phyloP scores from a whole-genome alignment of 169 alveolate genomes.

The Blepharisma undulans region DNA sequence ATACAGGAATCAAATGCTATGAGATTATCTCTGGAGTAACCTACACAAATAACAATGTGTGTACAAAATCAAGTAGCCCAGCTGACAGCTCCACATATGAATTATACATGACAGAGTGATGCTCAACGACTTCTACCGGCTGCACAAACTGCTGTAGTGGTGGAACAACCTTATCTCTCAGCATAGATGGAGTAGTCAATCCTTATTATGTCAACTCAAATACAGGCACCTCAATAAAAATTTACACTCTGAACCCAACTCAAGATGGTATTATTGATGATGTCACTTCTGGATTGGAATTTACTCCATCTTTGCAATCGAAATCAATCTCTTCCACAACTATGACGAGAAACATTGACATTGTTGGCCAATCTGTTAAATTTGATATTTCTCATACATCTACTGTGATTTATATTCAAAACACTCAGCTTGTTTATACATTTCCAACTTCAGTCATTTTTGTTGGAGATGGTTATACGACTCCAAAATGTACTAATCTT shows the following conservation, averaged over 20 bases:
- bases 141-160: not conserved
- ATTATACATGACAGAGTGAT: not conserved
- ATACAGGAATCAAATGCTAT: not conserved
- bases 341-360: not conserved
- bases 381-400: not conserved
- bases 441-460: too few species aligned
- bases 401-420: not conserved
- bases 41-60: not conserved
- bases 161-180: not conserved
- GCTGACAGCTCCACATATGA: not conserved
- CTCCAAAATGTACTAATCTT: too few species aligned
- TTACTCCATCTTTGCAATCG: not conserved
- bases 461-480: too few species aligned
- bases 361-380: not conserved
- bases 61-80: not conserved
- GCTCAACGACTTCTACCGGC: not conserved
- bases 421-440: too few species aligned
- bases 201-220: not conserved
- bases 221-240: not conserved
- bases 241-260: constrained; percentile 3
- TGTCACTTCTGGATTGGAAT: not conserved
- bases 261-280: not conserved
- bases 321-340: not conserved
- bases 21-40: not conserved
- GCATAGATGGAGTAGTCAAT: not conserved